Evolutionary conservation across 306 rosid species (phyloP).

Genomic region (Echinosophora koreensis): DNA sequence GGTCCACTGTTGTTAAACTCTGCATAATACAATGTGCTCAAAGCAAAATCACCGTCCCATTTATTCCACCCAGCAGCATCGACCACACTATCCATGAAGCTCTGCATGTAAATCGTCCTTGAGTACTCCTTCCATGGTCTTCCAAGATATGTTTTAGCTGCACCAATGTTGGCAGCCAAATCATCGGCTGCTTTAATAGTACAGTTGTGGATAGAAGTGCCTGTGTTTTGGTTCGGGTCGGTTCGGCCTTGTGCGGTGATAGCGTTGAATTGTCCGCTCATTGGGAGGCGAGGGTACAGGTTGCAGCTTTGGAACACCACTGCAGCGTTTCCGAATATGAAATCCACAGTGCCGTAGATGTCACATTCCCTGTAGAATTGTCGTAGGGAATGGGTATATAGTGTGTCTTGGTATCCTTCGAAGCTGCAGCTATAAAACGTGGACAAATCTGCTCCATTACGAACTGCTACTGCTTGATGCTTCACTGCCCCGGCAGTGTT

Average conservation of each 20-base stretch:
- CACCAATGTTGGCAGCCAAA: conserved; percentile 37
- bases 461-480: conserved; percentile 83
- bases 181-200: conserved; percentile 64
- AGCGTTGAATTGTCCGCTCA: conserved; percentile 80
- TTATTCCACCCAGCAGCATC: conserved; percentile 66
- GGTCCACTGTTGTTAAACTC: conserved; percentile 74
- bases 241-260: conserved; percentile 85
- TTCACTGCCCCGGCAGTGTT: conserved; percentile 85
- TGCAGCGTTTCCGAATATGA: conserved; percentile 87
- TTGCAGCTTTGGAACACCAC: conserved; percentile 78
- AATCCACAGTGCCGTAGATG: conserved; percentile 84
- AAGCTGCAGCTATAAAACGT: conserved; percentile 82
- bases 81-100: conserved; percentile 53
- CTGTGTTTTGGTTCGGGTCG: conserved; percentile 75
- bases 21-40: conserved; percentile 66
- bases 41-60: conserved; percentile 73
- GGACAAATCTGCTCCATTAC: conserved; percentile 79
- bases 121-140: conserved; percentile 88
- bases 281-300: conserved; percentile 65
- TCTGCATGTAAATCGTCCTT: conserved; percentile 73
- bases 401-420: conserved; percentile 86
- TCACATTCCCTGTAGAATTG: conserved; percentile 88
- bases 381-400: conserved; percentile 71
- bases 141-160: conserved; percentile 61
- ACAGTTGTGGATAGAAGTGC: conserved; percentile 73